A percentile compares a stretch with the other conserved stretches of the same genome.
Conservation (phyloP, 495 filamentous ascomycete species). For the Glarea lozoyensis region DNA sequence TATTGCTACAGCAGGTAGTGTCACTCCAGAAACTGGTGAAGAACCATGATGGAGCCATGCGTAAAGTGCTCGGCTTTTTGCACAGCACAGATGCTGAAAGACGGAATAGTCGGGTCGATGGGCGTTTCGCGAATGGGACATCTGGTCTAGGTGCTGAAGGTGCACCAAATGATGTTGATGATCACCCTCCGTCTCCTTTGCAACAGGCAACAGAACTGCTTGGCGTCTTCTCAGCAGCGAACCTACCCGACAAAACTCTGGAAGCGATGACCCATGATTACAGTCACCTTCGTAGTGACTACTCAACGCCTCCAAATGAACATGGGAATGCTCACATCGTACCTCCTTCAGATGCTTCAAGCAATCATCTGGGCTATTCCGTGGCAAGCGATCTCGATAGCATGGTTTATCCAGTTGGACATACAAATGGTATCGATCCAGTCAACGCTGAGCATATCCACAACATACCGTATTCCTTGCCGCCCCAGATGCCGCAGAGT, state of each 20-base stretch:
- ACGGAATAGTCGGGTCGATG: slow-evolving; percentile 48
- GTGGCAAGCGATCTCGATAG: slow-evolving; percentile 62
- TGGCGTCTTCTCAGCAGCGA: slow-evolving; percentile 68
- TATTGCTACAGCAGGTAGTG: slow-evolving; percentile 81
- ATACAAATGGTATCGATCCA: slow-evolving; percentile 85
- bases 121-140: slow-evolving; percentile 31
- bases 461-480: slow-evolving; percentile 81
- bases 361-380: slow-evolving; percentile 32
- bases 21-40: slow-evolving; percentile 83
- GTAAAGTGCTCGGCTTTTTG: slow-evolving; percentile 64
- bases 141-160: slow-evolving; percentile 13
- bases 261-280: slow-evolving; percentile 68
- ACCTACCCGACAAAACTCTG: slow-evolving; percentile 66
- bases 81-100: slow-evolving; percentile 57
- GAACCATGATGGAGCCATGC: slow-evolving; percentile 48
- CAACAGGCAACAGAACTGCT: slow-evolving; percentile 87
- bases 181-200: slow-evolving; percentile 72
- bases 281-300: slow-evolving; percentile 45
- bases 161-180: slow-evolving; percentile 55
- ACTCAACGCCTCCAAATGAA: slow-evolving; percentile 27
- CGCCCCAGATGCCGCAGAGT: slow-evolving; percentile 26
- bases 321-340: slow-evolving; percentile 11
- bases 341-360: slow-evolving; percentile 30
- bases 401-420: slow-evolving; percentile 83
- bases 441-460: slow-evolving; percentile 90